Evolutionary conservation across 108 stramenopile species (phyloP).

Genomic region (Nannochloropsis salina): DNA sequence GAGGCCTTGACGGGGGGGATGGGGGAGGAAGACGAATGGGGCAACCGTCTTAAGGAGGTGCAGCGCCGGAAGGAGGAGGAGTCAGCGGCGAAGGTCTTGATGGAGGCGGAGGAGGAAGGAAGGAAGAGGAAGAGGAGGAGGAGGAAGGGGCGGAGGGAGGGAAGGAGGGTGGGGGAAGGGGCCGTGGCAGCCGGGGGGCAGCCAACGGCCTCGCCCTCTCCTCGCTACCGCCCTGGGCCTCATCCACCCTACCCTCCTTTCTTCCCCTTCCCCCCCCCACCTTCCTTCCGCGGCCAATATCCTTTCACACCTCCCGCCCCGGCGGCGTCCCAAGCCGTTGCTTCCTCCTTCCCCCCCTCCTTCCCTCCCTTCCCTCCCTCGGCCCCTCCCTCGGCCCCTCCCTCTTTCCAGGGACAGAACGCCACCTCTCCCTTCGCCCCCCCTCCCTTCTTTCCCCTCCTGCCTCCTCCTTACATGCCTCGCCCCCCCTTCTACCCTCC

Average conservation of each 20-base stretch:
- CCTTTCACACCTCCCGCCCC: no score
- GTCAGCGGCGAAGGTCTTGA: not conserved
- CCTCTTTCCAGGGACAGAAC: no score
- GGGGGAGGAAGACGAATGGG: constrained; percentile 19
- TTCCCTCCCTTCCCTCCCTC: no score
- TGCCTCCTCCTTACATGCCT: constrained; percentile 16
- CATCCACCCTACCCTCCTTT: not conserved
- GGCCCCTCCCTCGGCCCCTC: no score
- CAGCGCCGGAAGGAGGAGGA: constrained; percentile 1
- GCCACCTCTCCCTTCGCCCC: not conserved
- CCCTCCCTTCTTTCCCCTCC: not conserved
- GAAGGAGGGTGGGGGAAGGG: not conserved
- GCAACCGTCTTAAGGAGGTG: not conserved
- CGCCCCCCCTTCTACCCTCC: no score
- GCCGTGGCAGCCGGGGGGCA: not conserved
- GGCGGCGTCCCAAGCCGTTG: no score
- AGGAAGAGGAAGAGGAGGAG: not conserved
- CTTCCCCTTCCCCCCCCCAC: not conserved
- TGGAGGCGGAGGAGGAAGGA: not conserved
- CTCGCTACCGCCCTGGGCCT: not conserved
- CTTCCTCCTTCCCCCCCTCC: no score
- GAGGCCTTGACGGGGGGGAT: constrained; percentile 13
- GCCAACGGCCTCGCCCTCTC: no score
- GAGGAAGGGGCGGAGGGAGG: not conserved
- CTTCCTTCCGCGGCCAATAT: no score